A percentile compares a stretch with the other conserved stretches of the same genome.
Conservation (phyloP, 352 stramenopile genomes). For the Globisporangium perplexum region DNA sequence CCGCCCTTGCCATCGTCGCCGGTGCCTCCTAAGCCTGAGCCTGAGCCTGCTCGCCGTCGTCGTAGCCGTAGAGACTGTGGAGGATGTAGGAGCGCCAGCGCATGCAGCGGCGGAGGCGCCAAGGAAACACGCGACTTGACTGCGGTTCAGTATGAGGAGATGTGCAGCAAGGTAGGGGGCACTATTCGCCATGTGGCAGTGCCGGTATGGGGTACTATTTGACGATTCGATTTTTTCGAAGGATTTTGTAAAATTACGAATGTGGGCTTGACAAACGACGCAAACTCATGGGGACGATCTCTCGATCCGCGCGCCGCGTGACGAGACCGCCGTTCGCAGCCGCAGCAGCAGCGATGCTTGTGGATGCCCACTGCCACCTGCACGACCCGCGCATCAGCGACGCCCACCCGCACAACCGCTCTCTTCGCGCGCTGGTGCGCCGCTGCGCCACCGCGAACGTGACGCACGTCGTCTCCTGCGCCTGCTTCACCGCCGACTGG, state of each 20-base stretch:
- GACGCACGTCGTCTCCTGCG: conserved; percentile 50
- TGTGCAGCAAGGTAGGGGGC: too few species aligned
- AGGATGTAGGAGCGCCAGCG: background rate
- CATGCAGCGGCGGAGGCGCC: background rate
- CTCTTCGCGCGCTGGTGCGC: conserved; percentile 26
- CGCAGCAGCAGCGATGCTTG: conserved; percentile 2
- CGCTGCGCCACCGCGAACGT: conserved; percentile 31
- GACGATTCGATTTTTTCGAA: too few species aligned
- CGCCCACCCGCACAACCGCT: background rate
- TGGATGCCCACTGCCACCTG: conserved; percentile 74
- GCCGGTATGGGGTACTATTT: background rate
- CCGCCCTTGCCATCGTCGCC: conserved; percentile 1
- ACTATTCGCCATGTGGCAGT: too few species aligned
- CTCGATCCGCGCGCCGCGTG: background rate
- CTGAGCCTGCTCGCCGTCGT: background rate
- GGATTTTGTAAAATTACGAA: too few species aligned
- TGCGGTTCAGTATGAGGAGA: background rate
- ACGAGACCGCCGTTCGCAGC: background rate
- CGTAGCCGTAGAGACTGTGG: too few species aligned
- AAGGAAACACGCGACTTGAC: conserved; percentile 1
- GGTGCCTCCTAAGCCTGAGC: background rate
- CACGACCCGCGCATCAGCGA: conserved; percentile 39
- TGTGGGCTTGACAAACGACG: too few species aligned
- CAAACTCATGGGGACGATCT: too few species aligned
- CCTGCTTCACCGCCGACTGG: conserved; percentile 65